Evolutionary conservation across 371 early-diverging fungal genomes (phyloP).

Genomic region (Mortierella sp.): DNA sequence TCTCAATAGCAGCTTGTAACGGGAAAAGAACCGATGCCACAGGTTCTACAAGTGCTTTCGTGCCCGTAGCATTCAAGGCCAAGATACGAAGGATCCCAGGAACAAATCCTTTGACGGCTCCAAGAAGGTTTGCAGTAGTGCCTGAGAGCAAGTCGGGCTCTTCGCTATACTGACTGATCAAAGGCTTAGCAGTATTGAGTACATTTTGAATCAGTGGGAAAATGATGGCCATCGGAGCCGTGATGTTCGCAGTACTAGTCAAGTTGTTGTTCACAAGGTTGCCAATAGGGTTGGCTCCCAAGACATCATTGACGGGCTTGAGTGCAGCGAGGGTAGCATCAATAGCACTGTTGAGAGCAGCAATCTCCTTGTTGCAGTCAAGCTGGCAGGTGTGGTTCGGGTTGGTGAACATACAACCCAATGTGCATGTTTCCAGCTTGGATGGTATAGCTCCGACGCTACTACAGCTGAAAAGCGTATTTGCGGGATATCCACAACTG

Average conservation of each 20-base stretch:
- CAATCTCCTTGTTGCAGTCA: background rate
- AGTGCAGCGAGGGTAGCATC: background rate
- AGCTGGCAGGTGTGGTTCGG: background rate
- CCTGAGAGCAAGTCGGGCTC: too few relatives aligned
- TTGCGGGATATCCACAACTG: background rate
- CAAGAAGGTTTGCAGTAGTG: too few relatives aligned
- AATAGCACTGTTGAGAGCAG: background rate
- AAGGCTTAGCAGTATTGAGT: too few relatives aligned
- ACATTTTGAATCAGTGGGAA: background rate
- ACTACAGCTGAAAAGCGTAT: conserved; percentile 2
- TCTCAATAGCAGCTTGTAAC: background rate
- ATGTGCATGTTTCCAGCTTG: background rate
- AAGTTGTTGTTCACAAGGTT: background rate
- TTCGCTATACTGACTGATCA: too few relatives aligned
- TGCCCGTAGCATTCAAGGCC: too few relatives aligned
- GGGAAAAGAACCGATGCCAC: too few relatives aligned
- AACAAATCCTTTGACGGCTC: too few relatives aligned
- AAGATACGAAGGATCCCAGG: too few relatives aligned
- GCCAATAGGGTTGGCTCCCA: background rate
- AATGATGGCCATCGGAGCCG: background rate
- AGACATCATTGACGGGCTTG: background rate
- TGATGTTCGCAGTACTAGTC: background rate
- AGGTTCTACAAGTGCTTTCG: too few relatives aligned
- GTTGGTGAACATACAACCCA: background rate
- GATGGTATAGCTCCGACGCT: conserved; percentile 7